These are phyloP conservation scores for Cladophialophora psammophila DNA, from an alignment of 2,329 filamentous ascomycete species.

Conservation along the genomic window DNA sequence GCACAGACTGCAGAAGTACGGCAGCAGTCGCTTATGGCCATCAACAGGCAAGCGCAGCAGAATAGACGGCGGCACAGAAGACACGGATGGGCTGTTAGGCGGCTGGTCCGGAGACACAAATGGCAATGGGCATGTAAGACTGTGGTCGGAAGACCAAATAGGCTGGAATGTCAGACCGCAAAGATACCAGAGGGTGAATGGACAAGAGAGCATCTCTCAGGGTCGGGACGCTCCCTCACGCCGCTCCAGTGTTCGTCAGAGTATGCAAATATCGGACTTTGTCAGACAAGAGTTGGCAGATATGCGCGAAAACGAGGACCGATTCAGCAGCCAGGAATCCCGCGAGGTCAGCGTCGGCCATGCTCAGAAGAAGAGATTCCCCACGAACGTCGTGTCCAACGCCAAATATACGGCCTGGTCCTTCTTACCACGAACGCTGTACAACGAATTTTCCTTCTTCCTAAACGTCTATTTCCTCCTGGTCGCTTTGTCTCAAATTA, in stretches of 20 bases:
- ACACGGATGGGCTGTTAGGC: constrained; percentile 69
- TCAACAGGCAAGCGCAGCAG: constrained; percentile 30
- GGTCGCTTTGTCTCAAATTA: constrained; percentile 90
- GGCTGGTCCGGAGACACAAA: constrained; percentile 31
- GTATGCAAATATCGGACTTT: constrained; percentile 42
- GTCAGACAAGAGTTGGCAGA: constrained; percentile 40
- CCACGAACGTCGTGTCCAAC: constrained; percentile 91
- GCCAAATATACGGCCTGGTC: constrained; percentile 97
- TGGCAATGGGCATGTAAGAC: constrained; percentile 27
- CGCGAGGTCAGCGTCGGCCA: constrained; percentile 79
- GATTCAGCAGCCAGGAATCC: constrained; percentile 59
- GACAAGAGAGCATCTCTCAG: constrained; percentile 18
- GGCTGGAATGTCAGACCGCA: constrained; percentile 46
- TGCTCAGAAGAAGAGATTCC: constrained; percentile 76
- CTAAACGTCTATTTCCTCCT: constrained; percentile 99
- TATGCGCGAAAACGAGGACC: constrained; percentile 47
- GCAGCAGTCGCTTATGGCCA: constrained; percentile 41
- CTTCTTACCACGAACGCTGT: constrained; percentile 91
- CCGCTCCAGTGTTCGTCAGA: constrained; percentile 69
- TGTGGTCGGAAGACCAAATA: constrained; percentile 56
- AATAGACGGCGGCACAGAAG: constrained; percentile 63
- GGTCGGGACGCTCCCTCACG: constrained; percentile 31
- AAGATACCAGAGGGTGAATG: constrained; percentile 17
- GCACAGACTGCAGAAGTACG: constrained; percentile 60
- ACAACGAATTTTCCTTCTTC: constrained; percentile 99